Percentiles rank a stretch among this genome's conserved stretches.
Evolutionary conservation across 75 land plant species (phyloP).

Genomic region (Pinus albicaulis): DNA sequence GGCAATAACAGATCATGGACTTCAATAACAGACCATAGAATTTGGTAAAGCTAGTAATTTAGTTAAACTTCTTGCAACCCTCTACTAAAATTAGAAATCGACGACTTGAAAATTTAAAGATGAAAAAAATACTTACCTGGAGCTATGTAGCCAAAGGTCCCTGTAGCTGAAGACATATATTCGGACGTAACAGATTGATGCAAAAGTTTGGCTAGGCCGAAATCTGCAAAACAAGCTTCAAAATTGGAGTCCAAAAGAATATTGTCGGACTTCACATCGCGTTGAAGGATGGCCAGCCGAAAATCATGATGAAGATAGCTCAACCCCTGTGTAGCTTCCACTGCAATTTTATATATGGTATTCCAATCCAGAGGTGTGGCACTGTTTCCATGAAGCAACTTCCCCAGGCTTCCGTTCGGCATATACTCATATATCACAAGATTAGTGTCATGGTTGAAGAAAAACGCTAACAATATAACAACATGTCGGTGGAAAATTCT

Average conservation of each 20-base stretch:
- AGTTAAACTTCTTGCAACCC: too few species aligned
- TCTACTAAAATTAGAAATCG: too few species aligned
- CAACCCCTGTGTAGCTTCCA: slow-evolving; percentile 58
- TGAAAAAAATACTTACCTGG: slow-evolving; percentile 38
- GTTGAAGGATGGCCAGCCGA: slow-evolving; percentile 60
- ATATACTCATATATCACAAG: slow-evolving; percentile 70
- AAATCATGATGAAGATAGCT: slow-evolving; percentile 84
- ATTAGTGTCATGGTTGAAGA: slow-evolving; percentile 56
- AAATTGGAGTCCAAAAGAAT: slow-evolving; percentile 50
- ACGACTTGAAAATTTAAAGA: too few species aligned
- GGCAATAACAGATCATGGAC: too few species aligned
- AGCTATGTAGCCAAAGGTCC: slow-evolving; percentile 86
- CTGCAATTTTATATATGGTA: slow-evolving; percentile 58
- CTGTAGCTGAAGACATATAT: slow-evolving; percentile 73
- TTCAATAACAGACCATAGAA: too few species aligned
- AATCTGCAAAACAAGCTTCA: slow-evolving; percentile 81
- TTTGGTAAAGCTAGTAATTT: too few species aligned
- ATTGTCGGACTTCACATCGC: slow-evolving; percentile 77
- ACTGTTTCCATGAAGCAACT: slow-evolving; percentile 59
- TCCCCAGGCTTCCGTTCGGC: slow-evolving; percentile 73
- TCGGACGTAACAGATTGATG: slow-evolving; percentile 49
- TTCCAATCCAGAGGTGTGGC: slow-evolving; percentile 55
- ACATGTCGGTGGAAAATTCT: slow-evolving; percentile 72
- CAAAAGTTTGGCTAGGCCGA: slow-evolving; percentile 72
- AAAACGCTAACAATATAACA: slow-evolving; percentile 57